Evolutionary conservation across 1,284 basidiomycete species (phyloP), one percentile per base, ranked within the genome.

Genomic region (Meripilus lineatus): DNA sequence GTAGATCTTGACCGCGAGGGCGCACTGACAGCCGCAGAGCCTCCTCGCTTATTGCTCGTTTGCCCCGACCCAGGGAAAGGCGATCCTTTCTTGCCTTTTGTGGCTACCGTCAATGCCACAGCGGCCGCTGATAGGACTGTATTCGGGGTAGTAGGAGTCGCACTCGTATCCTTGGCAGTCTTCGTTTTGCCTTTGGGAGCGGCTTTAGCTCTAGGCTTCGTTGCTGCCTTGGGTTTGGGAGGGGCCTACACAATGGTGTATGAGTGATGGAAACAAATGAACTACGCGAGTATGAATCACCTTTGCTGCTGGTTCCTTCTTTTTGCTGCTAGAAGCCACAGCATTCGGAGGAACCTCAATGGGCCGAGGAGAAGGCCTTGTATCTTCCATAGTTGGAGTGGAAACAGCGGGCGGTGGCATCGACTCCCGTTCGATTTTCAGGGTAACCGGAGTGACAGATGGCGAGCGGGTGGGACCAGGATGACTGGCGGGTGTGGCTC

Each of bases 1-100:
- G 79, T 69, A 5, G 85, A 88, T 13, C 84, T 73, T 23, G 84
- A 86, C 26, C 83, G 72, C 17, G 72, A 70, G 22, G 65, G 65
- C 0, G 63, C 57, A 21, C 58, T 58, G 35, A 64, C 62, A 17
- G 58, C 55, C 18, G 50, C 45, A n/a, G 61, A 58, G 3, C 51
- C 51, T 6, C 59, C 55, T 23, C 62, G 63, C 45, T 63, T 66
- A n/a, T 55, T 42, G 10, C 40, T 46, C 23, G 48, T 26, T 15
- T 47, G 44, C 10, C 40, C 47, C 22, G 48, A 28, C n/a, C 47
- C 44, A n/a, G 47, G 44, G n/a, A 45, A 23, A 6, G 49, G 45
- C 14, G 50, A 32, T 6, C 53, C 48, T 51, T 67, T 68, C 54
- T 64, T 66, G 32, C 54, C 48, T 33, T 58, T 60, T n/a, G 43